Conservation (phyloP, 2,329 filamentous ascomycete genomes). For the Penicillium sp. region DNA sequence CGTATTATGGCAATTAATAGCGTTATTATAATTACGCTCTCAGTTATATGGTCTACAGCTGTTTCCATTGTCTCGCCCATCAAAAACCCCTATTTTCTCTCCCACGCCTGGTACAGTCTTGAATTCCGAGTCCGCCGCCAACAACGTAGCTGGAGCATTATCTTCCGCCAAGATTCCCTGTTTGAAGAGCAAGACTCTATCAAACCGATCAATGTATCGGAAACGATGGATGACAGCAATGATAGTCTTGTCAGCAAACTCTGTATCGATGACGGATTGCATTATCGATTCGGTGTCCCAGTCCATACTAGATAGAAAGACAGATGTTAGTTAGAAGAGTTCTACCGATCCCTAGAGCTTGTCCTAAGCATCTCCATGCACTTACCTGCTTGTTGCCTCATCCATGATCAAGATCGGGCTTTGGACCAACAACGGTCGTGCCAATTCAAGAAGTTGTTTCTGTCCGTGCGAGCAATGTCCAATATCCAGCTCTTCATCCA, state of each 20-base stretch:
- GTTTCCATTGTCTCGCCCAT: too few species aligned
- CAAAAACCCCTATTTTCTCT: too few species aligned
- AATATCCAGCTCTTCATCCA: constrained; percentile 37
- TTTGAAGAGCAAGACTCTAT: constrained; percentile 27
- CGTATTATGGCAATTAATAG: too few species aligned
- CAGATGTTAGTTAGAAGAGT: too few species aligned
- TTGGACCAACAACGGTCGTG: constrained; percentile 43
- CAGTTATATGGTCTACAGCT: too few species aligned
- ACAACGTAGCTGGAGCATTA: constrained; percentile 3
- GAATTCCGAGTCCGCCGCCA: constrained; percentile 2
- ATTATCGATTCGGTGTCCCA: constrained; percentile 21
- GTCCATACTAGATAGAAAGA: constrained; percentile 19
- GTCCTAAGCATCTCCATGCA: too few species aligned
- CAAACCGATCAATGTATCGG: constrained; percentile 26
- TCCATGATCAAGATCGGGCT: constrained; percentile 29
- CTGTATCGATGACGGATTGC: constrained; percentile 27
- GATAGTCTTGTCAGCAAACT: constrained; percentile 29
- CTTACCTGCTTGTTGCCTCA: constrained; percentile 22
- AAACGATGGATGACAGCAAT: constrained; percentile 30
- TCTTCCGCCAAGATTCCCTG: constrained; percentile 21
- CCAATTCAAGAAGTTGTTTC: constrained; percentile 51
- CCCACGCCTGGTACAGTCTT: neutral
- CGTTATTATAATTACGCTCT: too few species aligned
- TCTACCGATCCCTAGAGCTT: too few species aligned
- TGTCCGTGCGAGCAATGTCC: constrained; percentile 48